These are phyloP conservation scores for Piper longum DNA, from an alignment of 164 flowering plant genomes.

Conservation along the genomic window DNA sequence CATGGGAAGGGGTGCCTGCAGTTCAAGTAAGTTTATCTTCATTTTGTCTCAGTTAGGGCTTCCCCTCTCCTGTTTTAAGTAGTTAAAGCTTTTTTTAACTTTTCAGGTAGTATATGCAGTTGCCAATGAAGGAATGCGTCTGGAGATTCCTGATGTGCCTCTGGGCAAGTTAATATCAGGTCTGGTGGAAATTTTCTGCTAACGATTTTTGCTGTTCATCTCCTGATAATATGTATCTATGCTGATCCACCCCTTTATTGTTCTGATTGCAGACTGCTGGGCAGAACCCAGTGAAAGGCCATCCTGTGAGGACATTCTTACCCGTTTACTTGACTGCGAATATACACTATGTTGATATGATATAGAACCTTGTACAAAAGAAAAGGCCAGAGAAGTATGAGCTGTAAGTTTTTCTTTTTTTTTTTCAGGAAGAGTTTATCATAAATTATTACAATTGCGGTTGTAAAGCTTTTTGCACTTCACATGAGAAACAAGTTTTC, in stretches of 20 bases:
- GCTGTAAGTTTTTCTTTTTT: neutral
- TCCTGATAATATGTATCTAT: neutral
- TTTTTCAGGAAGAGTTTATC: no score
- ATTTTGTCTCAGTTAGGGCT: no score
- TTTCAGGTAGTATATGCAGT: slow-evolving; percentile 84
- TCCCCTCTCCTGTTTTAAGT: neutral
- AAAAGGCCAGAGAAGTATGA: neutral
- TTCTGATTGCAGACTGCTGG: slow-evolving; percentile 76
- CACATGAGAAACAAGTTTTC: no score
- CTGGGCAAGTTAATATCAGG: slow-evolving; percentile 82
- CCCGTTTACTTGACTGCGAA: slow-evolving; percentile 75
- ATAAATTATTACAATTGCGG: neutral
- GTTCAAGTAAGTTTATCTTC: slow-evolving; percentile 33
- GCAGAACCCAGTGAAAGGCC: slow-evolving; percentile 73
- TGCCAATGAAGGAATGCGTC: slow-evolving; percentile 74
- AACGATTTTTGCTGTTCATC: neutral
- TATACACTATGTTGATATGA: slow-evolving; percentile 14
- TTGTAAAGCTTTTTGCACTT: slow-evolving; percentile 1
- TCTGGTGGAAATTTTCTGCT: slow-evolving; percentile 2
- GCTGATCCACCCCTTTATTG: neutral
- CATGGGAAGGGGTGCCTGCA: slow-evolving; percentile 91
- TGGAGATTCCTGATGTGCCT: slow-evolving; percentile 92
- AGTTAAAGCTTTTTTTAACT: neutral
- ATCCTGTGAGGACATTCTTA: slow-evolving; percentile 66
- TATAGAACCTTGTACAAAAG: neutral